These are phyloP conservation scores for Boletus rubroflammeus DNA, from an alignment of 768 basidiomycete species.

Conservation along the genomic window DNA sequence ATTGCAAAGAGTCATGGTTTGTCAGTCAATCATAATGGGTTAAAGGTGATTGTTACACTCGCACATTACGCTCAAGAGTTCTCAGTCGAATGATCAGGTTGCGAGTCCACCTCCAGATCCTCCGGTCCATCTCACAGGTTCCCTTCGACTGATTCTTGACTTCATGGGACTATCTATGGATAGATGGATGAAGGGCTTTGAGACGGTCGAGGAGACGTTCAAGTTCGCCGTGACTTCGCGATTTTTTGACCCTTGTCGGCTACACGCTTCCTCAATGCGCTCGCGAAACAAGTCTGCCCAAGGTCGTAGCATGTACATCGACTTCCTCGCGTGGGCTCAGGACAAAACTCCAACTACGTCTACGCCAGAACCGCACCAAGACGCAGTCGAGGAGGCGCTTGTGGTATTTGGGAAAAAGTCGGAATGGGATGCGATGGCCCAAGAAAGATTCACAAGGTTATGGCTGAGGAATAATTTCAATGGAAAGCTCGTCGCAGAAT, in stretches of 20 bases:
- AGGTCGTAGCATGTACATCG: constrained; percentile 53
- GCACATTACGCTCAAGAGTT: background rate
- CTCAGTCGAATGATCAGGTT: constrained; percentile 27
- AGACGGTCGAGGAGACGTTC: constrained; percentile 50
- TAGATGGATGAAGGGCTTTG: constrained; percentile 51
- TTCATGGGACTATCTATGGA: constrained; percentile 60
- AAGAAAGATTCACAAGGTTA: constrained; percentile 25
- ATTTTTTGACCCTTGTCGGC: constrained; percentile 46
- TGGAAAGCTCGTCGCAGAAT: constrained; percentile 50
- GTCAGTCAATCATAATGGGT: constrained; percentile 47
- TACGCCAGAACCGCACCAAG: constrained; percentile 12
- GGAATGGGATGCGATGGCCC: constrained; percentile 40
- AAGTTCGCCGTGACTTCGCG: constrained; percentile 53
- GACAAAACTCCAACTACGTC: constrained; percentile 15
- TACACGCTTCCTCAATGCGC: constrained; percentile 33
- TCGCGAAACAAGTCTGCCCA: constrained; percentile 42
- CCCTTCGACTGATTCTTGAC: constrained; percentile 45
- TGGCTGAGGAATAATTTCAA: constrained; percentile 45
- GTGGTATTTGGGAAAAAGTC: constrained; percentile 48
- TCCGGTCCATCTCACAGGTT: constrained; percentile 48
- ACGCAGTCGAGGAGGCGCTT: constrained; percentile 44
- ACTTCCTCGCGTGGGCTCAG: constrained; percentile 52
- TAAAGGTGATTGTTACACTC: constrained; percentile 44
- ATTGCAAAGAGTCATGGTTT: constrained; percentile 52
- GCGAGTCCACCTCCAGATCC: constrained; percentile 29